Conservation (phyloP, 345 rosid species). For the Citrus mangshanensis region DNA sequence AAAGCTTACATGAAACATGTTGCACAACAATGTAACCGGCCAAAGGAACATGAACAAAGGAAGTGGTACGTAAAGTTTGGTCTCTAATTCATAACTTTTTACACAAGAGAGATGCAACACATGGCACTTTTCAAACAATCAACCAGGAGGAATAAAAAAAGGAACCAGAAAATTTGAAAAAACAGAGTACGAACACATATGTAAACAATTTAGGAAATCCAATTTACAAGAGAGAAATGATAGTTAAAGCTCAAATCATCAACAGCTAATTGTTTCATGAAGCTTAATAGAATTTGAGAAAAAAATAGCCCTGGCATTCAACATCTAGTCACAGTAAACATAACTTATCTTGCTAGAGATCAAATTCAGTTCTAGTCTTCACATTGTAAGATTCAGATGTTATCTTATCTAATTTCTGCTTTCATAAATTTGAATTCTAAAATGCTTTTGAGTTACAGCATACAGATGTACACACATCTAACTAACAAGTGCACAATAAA, state of each 20-base stretch:
- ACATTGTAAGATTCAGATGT: background rate
- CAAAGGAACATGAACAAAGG: background rate
- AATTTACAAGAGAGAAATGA: background rate
- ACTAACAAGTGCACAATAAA: background rate
- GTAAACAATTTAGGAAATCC: background rate
- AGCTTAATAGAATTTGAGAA: background rate
- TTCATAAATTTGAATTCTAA: background rate
- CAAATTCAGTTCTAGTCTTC: background rate
- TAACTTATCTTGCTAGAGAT: no score
- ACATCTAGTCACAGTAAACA: background rate
- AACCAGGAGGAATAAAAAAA: background rate
- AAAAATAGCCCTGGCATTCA: background rate
- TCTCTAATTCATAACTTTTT: background rate
- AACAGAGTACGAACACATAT: background rate
- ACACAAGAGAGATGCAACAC: background rate
- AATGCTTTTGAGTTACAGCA: background rate
- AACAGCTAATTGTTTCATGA: background rate
- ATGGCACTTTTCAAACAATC: background rate
- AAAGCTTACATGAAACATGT: background rate
- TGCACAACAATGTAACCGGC: background rate
- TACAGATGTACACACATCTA: background rate
- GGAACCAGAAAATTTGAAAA: background rate
- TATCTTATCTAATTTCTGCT: background rate
- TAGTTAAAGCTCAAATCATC: background rate
- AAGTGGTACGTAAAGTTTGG: background rate